Conservation (phyloP, 1,139 yeast species). For the Suhomyces maxii region DNA sequence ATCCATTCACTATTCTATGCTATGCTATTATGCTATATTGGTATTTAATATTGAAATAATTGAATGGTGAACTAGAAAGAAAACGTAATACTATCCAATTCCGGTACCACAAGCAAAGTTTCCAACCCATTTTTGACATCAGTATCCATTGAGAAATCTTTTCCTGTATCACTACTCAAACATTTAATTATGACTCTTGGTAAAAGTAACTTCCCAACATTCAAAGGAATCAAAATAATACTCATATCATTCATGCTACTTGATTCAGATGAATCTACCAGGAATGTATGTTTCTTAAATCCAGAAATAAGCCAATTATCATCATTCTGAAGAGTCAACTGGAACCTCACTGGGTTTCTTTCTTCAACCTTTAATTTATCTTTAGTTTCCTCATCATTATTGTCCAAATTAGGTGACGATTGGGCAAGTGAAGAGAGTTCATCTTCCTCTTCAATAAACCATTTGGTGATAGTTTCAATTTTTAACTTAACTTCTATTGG, state of each 20-base stretch:
- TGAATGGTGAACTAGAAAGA: slow-evolving; percentile 38
- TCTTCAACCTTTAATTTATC: not conserved
- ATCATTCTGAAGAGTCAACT: slow-evolving; percentile 33
- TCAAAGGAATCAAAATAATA: slow-evolving; percentile 66
- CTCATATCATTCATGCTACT: slow-evolving; percentile 24
- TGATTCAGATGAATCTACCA: slow-evolving; percentile 21
- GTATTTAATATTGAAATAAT: not conserved
- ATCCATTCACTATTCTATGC: not conserved
- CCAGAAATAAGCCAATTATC: slow-evolving; percentile 76
- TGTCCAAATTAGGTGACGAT: slow-evolving; percentile 22
- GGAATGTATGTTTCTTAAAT: slow-evolving; percentile 50
- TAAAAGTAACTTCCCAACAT: slow-evolving; percentile 67
- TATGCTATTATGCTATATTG: not conserved
- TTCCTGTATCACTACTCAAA: slow-evolving; percentile 21
- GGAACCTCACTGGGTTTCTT: slow-evolving; percentile 19
- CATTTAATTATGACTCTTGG: slow-evolving; percentile 62
- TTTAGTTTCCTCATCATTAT: slow-evolving; percentile 6
- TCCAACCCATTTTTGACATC: slow-evolving; percentile 69
- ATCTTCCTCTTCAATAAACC: slow-evolving; percentile 30
- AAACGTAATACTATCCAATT: slow-evolving; percentile 59
- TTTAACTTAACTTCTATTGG: slow-evolving; percentile 49
- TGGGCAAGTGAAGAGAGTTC: slow-evolving; percentile 25
- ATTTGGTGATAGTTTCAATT: slow-evolving; percentile 46
- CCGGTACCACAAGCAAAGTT: slow-evolving; percentile 71
- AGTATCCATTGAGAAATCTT: slow-evolving; percentile 52